These are phyloP conservation scores for Coemansia biformis DNA, from an alignment of 192 early-diverging fungal species.

Conservation along the genomic window DNA sequence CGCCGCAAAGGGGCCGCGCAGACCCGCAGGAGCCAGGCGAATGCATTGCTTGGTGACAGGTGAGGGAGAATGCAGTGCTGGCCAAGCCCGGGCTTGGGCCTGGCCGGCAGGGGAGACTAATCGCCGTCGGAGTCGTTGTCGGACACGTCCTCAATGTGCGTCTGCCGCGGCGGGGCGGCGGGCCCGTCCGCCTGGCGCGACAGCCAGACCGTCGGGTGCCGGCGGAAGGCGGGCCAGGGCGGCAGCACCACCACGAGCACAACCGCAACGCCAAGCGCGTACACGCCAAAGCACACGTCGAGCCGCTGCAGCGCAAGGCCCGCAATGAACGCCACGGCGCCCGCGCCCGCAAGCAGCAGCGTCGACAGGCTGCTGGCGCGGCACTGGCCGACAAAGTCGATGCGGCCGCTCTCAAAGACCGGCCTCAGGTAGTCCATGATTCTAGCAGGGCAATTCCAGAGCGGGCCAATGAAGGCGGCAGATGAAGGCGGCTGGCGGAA, in stretches of 20 bases:
- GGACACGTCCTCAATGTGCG: constrained; percentile 43
- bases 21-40: too few relatives aligned
- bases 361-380: constrained; percentile 30
- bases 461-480: neutral
- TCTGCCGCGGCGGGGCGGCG: constrained; percentile 16
- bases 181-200: constrained; percentile 9
- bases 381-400: constrained; percentile 46
- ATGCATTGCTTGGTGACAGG: neutral
- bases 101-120: too few relatives aligned
- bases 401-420: constrained; percentile 39
- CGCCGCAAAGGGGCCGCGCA: too few relatives aligned
- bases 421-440: constrained; percentile 37
- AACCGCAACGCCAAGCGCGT: constrained; percentile 19
- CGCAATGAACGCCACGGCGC: constrained; percentile 11
- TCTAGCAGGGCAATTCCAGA: neutral
- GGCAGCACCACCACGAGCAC: constrained; percentile 36
- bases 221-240: constrained; percentile 39
- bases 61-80: too few relatives aligned
- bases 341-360: constrained; percentile 17
- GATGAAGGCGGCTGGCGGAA: too few relatives aligned
- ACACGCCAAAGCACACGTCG: constrained; percentile 33
- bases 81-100: too few relatives aligned
- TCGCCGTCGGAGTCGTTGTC: constrained; percentile 25
- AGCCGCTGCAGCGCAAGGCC: constrained; percentile 24
- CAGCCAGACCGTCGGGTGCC: constrained; percentile 31